Evolutionary conservation across 1,284 basidiomycete species (phyloP).

Genomic region (Peniophora sp.): DNA sequence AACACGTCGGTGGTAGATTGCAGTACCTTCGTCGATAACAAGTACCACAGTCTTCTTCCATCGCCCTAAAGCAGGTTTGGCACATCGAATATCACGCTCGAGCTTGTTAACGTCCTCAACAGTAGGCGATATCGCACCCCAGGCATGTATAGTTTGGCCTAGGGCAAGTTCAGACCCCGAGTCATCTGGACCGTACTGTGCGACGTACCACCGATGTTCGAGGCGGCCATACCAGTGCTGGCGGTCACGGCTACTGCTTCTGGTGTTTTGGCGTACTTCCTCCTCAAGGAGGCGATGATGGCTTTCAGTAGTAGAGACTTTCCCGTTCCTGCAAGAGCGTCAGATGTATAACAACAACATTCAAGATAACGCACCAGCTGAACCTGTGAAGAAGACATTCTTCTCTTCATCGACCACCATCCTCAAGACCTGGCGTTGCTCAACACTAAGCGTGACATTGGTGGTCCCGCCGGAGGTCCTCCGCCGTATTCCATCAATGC

Average conservation of each 20-base stretch:
- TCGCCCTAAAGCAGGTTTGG: slow-evolving; percentile 26
- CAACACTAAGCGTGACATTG: slow-evolving; percentile 32
- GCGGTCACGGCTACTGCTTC: slow-evolving; percentile 49
- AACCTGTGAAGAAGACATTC: slow-evolving; percentile 45
- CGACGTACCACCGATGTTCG: slow-evolving; percentile 57
- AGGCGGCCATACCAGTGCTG: slow-evolving; percentile 54
- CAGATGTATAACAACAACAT: background rate
- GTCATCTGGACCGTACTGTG: background rate
- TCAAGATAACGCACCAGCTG: slow-evolving; percentile 30
- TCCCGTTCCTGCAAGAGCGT: slow-evolving; percentile 35
- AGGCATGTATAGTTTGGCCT: slow-evolving; percentile 33
- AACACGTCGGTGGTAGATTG: slow-evolving; percentile 7
- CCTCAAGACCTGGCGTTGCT: slow-evolving; percentile 32
- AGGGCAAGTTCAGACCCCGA: background rate
- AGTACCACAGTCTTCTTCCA: slow-evolving; percentile 56
- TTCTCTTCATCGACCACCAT: slow-evolving; percentile 41
- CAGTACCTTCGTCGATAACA: slow-evolving; percentile 94
- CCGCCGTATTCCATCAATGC: slow-evolving; percentile 10
- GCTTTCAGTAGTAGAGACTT: slow-evolving; percentile 50
- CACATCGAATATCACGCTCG: slow-evolving; percentile 28
- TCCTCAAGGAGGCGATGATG: slow-evolving; percentile 44
- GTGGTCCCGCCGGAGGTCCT: slow-evolving; percentile 19
- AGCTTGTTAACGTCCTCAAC: slow-evolving; percentile 26
- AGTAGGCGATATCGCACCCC: slow-evolving; percentile 30
- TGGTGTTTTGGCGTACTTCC: slow-evolving; percentile 36